A percentile compares a stretch with the other conserved stretches of the same genome.
Evolutionary conservation across 2,329 filamentous ascomycete genomes (phyloP).

Genomic region (Epicoccum sorghinum): DNA sequence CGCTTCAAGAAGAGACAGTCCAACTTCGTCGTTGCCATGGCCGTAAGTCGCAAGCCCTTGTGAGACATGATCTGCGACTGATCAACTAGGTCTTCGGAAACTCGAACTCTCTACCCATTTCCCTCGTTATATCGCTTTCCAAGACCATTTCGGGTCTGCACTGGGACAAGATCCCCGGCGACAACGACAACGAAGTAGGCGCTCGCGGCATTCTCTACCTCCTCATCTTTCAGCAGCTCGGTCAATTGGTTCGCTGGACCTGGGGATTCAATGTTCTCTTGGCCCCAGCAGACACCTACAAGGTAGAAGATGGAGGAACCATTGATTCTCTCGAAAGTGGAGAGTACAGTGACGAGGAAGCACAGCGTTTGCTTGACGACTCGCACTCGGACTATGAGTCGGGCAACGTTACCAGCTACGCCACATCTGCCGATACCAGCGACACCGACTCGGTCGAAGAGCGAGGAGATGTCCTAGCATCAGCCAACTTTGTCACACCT

Average conservation of each 20-base stretch:
- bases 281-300: constrained; percentile 79
- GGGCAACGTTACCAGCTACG: constrained; percentile 52
- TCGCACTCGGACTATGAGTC: constrained; percentile 56
- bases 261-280: constrained; percentile 97
- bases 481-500: constrained; percentile 50
- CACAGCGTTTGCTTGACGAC: constrained; percentile 47
- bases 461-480: constrained; percentile 38
- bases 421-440: constrained; percentile 39
- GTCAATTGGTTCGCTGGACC: constrained; percentile 93
- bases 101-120: constrained; percentile 96
- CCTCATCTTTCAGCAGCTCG: constrained; percentile 95
- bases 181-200: constrained; percentile 93
- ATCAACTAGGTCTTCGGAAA: constrained; percentile 81
- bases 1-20: constrained; percentile 82
- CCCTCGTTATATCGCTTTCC: constrained; percentile 89
- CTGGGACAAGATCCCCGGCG: constrained; percentile 88
- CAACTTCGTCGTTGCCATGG: constrained; percentile 98
- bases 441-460: constrained; percentile 39
- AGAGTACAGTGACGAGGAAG: constrained; percentile 60
- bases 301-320: constrained; percentile 62
- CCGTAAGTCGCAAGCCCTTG: constrained; percentile 55
- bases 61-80: constrained; percentile 11
- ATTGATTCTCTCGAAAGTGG: constrained; percentile 54
- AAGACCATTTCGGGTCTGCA: constrained; percentile 91
- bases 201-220: constrained; percentile 94